Evolutionary conservation across 208 protist species (phyloP).

Genomic region (Trypanosoma cruzi): DNA sequence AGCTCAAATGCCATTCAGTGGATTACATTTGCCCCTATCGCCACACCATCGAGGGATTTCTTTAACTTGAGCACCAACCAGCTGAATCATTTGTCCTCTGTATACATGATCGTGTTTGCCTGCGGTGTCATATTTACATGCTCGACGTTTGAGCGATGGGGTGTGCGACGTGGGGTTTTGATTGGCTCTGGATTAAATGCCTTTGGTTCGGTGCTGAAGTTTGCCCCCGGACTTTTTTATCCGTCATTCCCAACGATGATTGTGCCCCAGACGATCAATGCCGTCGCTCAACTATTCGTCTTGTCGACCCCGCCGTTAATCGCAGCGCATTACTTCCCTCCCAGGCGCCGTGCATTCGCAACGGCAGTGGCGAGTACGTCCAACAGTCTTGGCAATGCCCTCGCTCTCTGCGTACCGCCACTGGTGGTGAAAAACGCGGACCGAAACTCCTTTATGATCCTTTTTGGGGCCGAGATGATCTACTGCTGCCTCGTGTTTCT

Average conservation of each 20-base stretch:
- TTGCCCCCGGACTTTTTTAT: conserved; percentile 49
- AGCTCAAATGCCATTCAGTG: conserved; percentile 76
- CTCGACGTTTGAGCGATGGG: conserved; percentile 72
- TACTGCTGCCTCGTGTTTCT: conserved; percentile 47
- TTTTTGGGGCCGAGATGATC: conserved; percentile 58
- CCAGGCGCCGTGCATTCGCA: conserved; percentile 58
- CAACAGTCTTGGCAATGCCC: conserved; percentile 72
- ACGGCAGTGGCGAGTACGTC: conserved; percentile 64
- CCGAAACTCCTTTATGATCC: conserved; percentile 46
- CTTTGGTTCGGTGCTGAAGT: conserved; percentile 59
- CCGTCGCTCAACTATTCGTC: conserved; percentile 72
- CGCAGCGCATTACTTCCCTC: conserved; percentile 66
- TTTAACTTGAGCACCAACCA: conserved; percentile 60
- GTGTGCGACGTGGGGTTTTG: conserved; percentile 58
- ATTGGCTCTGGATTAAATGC: conserved; percentile 60
- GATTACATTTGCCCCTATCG: conserved; percentile 67
- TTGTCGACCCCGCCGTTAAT: conserved; percentile 76
- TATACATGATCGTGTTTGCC: conserved; percentile 85
- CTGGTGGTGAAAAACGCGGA: conserved; percentile 52
- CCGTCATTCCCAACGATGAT: conserved; percentile 57
- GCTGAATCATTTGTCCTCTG: conserved; percentile 72
- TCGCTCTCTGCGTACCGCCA: conserved; percentile 59
- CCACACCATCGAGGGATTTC: conserved; percentile 36
- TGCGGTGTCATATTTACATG: conserved; percentile 62
- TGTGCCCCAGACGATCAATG: conserved; percentile 52